Conservation (phyloP, 2,329 filamentous ascomycete species). For the Curvularia hawaiiensis region DNA sequence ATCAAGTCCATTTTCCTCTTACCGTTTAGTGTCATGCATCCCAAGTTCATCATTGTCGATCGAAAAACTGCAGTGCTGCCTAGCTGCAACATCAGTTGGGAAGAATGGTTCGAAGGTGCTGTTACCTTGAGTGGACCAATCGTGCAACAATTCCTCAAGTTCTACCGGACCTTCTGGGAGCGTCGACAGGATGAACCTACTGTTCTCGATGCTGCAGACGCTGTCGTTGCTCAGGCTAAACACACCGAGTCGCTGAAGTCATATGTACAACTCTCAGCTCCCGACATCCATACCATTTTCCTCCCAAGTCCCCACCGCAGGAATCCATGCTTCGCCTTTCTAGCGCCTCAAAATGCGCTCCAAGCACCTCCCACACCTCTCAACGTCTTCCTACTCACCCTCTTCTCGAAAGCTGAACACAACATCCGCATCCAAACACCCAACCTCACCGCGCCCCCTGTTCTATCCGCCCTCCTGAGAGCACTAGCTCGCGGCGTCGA, state of each 20-base stretch:
- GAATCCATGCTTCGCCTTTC: constrained; percentile 66
- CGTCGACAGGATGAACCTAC: constrained; percentile 25
- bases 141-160: constrained; percentile 65
- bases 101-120: constrained; percentile 83
- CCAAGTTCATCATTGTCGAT: constrained; percentile 81
- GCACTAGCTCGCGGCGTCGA: constrained; percentile 70
- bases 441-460: constrained; percentile 72
- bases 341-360: constrained; percentile 41
- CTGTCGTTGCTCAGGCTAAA: neutral
- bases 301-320: constrained; percentile 76
- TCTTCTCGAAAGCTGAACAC: constrained; percentile 63
- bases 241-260: constrained; percentile 10
- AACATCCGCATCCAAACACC: constrained; percentile 76
- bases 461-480: constrained; percentile 64
- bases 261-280: constrained; percentile 3
- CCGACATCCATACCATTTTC: constrained; percentile 61
- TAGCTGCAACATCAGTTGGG: constrained; percentile 86
- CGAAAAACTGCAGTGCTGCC: constrained; percentile 69
- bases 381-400: constrained; percentile 66
- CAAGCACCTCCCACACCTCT: constrained; percentile 71
- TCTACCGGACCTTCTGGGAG: constrained; percentile 74
- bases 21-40: constrained; percentile 86
- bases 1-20: constrained; percentile 81
- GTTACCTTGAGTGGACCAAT: constrained; percentile 68
- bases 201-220: neutral